Evolutionary conservation across 257 asterid genomes (phyloP).

Genomic region (Salvia splendens): DNA sequence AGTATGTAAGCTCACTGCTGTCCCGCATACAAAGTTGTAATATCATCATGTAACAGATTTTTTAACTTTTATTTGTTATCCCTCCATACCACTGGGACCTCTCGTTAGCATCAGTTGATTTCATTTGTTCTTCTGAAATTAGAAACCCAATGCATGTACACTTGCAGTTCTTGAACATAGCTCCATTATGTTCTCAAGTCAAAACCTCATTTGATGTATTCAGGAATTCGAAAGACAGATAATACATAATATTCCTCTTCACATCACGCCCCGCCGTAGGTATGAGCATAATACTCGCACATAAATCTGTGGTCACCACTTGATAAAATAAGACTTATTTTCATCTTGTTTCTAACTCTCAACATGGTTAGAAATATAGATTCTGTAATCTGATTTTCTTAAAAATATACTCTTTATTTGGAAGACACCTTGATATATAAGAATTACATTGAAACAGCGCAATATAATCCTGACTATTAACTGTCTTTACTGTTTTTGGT

Average conservation of each 20-base stretch:
- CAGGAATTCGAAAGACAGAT: neutral
- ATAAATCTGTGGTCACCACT: neutral
- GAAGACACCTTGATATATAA: neutral
- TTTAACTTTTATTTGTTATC: neutral
- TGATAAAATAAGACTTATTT: neutral
- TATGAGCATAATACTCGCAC: too few relatives aligned
- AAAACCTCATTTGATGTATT: neutral
- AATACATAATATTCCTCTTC: too few relatives aligned
- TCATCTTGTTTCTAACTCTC: neutral
- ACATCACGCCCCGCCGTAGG: too few relatives aligned
- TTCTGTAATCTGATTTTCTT: neutral
- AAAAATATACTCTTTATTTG: neutral
- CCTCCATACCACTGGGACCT: conserved; percentile 1
- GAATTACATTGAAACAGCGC: neutral
- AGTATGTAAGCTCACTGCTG: neutral
- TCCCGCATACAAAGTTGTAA: neutral
- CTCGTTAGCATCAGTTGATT: conserved; percentile 8
- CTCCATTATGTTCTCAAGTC: neutral
- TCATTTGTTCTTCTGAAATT: neutral
- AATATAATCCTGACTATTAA: neutral
- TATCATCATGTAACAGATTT: neutral
- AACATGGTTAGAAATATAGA: conserved; percentile 3
- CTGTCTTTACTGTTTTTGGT: neutral
- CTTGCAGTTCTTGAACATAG: conserved; percentile 1
- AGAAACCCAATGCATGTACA: neutral